Evolutionary conservation across 169 alveolate species (phyloP).

Genomic region (Eimeria maxima): DNA sequence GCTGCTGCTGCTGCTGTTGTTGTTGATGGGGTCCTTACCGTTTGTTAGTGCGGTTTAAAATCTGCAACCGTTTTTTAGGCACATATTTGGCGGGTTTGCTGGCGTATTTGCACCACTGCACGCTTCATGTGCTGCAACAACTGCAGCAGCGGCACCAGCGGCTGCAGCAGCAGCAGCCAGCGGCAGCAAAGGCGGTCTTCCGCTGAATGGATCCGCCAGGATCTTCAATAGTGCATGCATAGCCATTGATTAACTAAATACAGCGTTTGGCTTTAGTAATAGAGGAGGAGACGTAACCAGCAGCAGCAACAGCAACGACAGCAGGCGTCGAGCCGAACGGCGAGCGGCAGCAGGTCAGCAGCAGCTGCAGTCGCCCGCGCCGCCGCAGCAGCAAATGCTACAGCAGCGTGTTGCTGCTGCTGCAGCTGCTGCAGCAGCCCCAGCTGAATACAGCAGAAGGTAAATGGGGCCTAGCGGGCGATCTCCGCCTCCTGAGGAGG

Average conservation of each 20-base stretch:
- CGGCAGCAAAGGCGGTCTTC: neutral
- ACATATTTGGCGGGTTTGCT: neutral
- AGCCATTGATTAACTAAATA: neutral
- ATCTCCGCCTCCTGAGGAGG: neutral
- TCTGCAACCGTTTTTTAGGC: neutral
- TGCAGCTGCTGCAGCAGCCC: neutral
- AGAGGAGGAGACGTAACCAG: neutral
- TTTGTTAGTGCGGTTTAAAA: neutral
- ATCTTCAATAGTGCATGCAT: neutral
- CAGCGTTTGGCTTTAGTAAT: neutral
- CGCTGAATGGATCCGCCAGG: neutral
- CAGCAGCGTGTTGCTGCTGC: neutral
- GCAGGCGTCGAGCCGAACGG: constrained; percentile 59
- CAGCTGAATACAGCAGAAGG: neutral
- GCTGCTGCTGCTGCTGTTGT: neutral
- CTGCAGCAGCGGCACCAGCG: constrained; percentile 15
- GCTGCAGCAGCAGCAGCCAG: neutral
- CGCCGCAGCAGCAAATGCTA: neutral
- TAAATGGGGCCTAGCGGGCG: neutral
- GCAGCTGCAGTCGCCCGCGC: constrained; percentile 14
- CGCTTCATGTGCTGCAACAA: neutral
- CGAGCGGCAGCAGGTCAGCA: constrained; percentile 18
- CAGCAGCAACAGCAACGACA: neutral
- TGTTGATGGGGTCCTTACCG: neutral
- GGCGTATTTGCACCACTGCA: neutral